Evolutionary conservation across 805 yeast species (phyloP).

Genomic region (Henningerozyma blattae): DNA sequence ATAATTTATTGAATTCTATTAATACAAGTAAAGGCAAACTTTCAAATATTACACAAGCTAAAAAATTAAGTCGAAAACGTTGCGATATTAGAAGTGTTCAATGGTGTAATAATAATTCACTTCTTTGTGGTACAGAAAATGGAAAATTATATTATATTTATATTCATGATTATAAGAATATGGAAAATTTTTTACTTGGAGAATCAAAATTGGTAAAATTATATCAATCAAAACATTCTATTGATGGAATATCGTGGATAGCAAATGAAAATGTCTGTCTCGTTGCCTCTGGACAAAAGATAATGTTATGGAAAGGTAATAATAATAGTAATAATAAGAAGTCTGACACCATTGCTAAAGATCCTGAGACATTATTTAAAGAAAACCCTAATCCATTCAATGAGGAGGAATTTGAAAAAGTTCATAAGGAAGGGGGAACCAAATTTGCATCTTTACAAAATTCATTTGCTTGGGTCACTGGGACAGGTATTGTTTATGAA

Average conservation of each 20-base stretch:
- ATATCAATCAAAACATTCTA: conserved; percentile 5
- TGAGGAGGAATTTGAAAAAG: conserved; percentile 27
- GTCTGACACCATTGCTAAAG: neutral
- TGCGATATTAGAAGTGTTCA: conserved; percentile 13
- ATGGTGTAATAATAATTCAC: conserved; percentile 10
- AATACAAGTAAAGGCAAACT: neutral
- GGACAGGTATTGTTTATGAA: conserved; percentile 36
- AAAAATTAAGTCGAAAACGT: conserved; percentile 13
- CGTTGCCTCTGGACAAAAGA: conserved; percentile 12
- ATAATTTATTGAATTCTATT: conserved; percentile 1
- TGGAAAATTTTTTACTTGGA: neutral
- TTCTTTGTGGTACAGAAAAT: conserved; percentile 15
- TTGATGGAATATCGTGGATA: conserved; percentile 18
- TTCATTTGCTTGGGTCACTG: conserved; percentile 37
- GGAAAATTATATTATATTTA: conserved; percentile 9
- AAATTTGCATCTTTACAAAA: conserved; percentile 20
- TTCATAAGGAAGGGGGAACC: conserved; percentile 22
- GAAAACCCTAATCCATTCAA: conserved; percentile 21
- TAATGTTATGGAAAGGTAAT: conserved; percentile 13
- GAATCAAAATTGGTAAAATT: conserved; percentile 3
- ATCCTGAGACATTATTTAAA: conserved; percentile 9
- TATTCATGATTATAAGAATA: neutral
- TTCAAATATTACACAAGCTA: conserved; percentile 5
- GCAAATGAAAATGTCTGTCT: conserved; percentile 4
- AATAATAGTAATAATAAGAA: conserved; percentile 1